These are phyloP conservation scores for Aspergillus puulaauensis DNA, from an alignment of 2,329 filamentous ascomycete species.

Conservation along the genomic window DNA sequence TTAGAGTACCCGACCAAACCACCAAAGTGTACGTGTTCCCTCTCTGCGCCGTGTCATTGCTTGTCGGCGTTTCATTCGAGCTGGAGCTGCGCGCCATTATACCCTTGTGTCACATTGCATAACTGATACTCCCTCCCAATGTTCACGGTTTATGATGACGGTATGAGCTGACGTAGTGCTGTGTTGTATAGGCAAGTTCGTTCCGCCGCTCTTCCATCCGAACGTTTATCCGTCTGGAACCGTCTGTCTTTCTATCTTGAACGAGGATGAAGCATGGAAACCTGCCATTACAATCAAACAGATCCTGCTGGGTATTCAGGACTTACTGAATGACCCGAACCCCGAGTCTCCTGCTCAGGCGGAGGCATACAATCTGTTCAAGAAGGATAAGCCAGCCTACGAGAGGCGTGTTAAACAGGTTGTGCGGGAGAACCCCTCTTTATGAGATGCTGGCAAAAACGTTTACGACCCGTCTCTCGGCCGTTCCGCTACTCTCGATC, in stretches of 20 bases:
- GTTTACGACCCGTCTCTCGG: neutral
- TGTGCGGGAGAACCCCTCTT: constrained; percentile 84
- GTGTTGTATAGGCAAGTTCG: constrained; percentile 75
- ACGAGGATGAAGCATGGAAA: constrained; percentile 98
- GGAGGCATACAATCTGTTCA: constrained; percentile 95
- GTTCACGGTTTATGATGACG: neutral
- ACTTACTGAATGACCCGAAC: constrained; percentile 93
- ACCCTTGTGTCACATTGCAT: neutral
- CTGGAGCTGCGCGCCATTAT: neutral
- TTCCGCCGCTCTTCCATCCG: constrained; percentile 92
- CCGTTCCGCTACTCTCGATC: neutral
- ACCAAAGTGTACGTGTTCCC: constrained; percentile 76
- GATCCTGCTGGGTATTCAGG: constrained; percentile 93
- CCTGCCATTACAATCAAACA: constrained; percentile 98
- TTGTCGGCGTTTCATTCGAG: neutral
- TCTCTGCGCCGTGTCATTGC: neutral
- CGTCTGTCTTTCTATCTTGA: constrained; percentile 93
- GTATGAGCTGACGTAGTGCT: neutral
- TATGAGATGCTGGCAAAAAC: constrained; percentile 43
- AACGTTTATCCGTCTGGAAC: constrained; percentile 99
- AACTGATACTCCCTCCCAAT: neutral
- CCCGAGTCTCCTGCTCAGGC: constrained; percentile 95
- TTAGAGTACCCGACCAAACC: constrained; percentile 97
- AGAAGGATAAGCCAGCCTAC: constrained; percentile 83
- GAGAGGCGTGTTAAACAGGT: constrained; percentile 83